Evolutionary conservation across 495 filamentous ascomycete genomes (phyloP).

Genomic region (Daldinia bambusicola): DNA sequence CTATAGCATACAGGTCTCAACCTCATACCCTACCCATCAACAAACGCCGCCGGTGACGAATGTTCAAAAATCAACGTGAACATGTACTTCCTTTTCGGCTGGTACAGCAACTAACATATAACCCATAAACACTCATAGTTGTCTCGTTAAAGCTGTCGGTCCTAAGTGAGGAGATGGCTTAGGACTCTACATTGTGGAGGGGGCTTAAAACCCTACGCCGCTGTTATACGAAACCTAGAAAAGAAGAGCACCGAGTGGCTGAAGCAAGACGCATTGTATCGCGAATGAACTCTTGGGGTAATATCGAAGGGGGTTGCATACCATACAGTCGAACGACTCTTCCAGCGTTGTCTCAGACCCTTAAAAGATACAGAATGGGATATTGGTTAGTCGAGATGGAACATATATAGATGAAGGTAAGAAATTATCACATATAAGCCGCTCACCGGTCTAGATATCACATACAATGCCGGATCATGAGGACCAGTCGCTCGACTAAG

Average conservation of each 20-base stretch:
- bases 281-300: neutral
- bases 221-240: neutral
- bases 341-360: neutral
- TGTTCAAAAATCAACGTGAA: no score
- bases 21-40: no score
- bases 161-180: no score
- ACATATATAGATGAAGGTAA: neutral
- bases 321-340: neutral
- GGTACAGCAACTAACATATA: no score
- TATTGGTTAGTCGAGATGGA: neutral
- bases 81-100: no score
- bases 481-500: neutral
- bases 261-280: neutral
- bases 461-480: neutral
- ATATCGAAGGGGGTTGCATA: no score
- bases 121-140: no score
- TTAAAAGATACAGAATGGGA: neutral
- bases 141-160: no score
- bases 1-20: no score
- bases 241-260: neutral
- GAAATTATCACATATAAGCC: neutral
- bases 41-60: no score
- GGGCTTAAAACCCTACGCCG: no score
- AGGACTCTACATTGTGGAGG: no score
- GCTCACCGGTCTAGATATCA: neutral